Evolutionary conservation across 495 filamentous ascomycete species (phyloP), one percentile per base, ranked within the genome.

Genomic region (Tuber umbilicatum): DNA sequence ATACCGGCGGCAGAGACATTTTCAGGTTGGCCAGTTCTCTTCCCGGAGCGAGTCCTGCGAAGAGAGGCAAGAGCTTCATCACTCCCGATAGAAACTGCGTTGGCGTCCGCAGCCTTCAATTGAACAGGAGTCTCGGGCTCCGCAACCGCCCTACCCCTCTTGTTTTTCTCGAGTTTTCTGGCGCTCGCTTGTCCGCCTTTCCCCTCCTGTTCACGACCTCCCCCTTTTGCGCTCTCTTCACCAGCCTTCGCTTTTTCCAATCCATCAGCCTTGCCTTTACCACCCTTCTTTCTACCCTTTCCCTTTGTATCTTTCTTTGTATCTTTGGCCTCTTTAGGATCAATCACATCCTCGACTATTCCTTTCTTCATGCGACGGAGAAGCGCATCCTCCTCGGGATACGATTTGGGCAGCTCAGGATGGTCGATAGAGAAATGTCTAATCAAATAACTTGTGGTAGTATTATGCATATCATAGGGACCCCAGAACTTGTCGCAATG

Each of bases 401-500:
- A 64, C 4, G 55, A 35, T 35, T 35, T 64, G 55, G 55, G 55
- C 14, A 64, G 31, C 0, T 64, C 55, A 5, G 55, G 55, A 31
- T 64, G 55, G 1, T 64, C 55, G n/a, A 64, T 64, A 2, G 55
- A 64, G 31, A 64, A 64, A 64, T 64, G 55, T 3, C 55, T 31
- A 5, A 64, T 64, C 12, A 64, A 35, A 64, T 64, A 64, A 64
- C 55, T 64, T 1, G 55, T 64, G 31, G 55, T 64, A 35, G 55
- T 64, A 19, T 64, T 64, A 35, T 64, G 55, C 55, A 64, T 64
- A 64, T 64, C 55, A 35, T 64, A 64, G 19, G 55, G 55, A 17
- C 55, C 55, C 55, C 55, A 64, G 27, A 17, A 31, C 55, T 64
- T 64, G 55, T 64, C 55, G 55, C 55, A 64, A 64, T 64, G 55